These are phyloP conservation scores for Rusavskia elegans DNA, from an alignment of 495 filamentous ascomycete species.

Conservation along the genomic window DNA sequence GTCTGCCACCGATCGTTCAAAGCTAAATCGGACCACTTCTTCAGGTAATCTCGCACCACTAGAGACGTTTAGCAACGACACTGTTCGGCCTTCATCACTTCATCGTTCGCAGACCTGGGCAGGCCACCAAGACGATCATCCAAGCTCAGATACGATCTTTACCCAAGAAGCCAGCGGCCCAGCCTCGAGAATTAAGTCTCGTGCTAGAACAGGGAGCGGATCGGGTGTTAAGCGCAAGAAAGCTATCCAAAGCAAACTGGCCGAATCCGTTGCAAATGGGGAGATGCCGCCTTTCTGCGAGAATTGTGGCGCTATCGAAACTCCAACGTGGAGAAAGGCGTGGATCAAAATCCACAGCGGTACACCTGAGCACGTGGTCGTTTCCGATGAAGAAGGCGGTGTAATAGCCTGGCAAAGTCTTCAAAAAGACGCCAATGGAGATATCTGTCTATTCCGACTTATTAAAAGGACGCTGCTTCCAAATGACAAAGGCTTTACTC, in stretches of 20 bases:
- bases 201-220: constrained; percentile 18
- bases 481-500: constrained; percentile 45
- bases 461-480: constrained; percentile 65
- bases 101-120: constrained; percentile 32
- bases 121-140: constrained; percentile 15
- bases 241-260: constrained; percentile 45
- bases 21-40: constrained; percentile 15
- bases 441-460: constrained; percentile 44
- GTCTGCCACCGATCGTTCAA: neutral
- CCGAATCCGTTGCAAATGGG: constrained; percentile 50
- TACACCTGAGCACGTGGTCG: constrained; percentile 42
- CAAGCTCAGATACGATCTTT: constrained; percentile 7
- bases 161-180: constrained; percentile 2
- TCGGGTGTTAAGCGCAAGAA: constrained; percentile 32
- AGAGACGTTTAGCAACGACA: constrained; percentile 41
- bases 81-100: constrained; percentile 28
- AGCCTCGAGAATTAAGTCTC: constrained; percentile 1
- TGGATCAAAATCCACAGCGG: constrained; percentile 55
- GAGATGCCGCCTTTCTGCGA: constrained; percentile 71
- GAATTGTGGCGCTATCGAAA: constrained; percentile 90
- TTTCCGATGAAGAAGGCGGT: constrained; percentile 47
- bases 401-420: constrained; percentile 51
- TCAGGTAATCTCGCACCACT: constrained; percentile 22
- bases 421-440: constrained; percentile 40
- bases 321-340: constrained; percentile 85